Conservation (phyloP, 768 basidiomycete species). For the Ramaria rubella region DNA sequence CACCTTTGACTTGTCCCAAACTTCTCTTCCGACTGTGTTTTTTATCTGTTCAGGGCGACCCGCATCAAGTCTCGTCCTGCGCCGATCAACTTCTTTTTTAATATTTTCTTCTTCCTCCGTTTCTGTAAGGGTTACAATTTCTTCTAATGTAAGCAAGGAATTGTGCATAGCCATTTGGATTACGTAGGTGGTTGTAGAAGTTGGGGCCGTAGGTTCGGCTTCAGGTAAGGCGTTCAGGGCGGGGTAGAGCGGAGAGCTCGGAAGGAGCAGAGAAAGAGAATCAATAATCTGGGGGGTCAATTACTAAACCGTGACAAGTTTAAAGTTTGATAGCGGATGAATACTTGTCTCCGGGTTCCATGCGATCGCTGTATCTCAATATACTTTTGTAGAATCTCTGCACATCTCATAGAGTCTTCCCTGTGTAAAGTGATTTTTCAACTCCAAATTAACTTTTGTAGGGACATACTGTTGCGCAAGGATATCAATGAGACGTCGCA, state of each 20-base stretch:
- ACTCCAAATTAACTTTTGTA: not conserved
- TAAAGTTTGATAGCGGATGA: too few species aligned
- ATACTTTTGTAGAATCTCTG: conserved; percentile 73
- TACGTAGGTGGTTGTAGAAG: conserved; percentile 47
- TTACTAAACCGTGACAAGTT: too few species aligned
- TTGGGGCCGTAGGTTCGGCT: conserved; percentile 73
- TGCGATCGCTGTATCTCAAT: conserved; percentile 54
- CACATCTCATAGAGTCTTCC: conserved; percentile 70
- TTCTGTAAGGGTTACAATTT: conserved; percentile 61
- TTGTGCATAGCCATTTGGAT: conserved; percentile 60
- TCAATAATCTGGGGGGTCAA: conserved; percentile 48
- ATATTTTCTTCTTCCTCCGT: conserved; percentile 50
- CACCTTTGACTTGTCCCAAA: conserved; percentile 58
- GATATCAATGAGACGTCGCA: conserved; percentile 52
- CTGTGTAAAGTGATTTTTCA: conserved; percentile 32
- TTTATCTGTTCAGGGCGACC: conserved; percentile 49
- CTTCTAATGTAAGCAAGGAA: conserved; percentile 63
- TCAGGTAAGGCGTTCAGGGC: conserved; percentile 60
- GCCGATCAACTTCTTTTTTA: conserved; percentile 65
- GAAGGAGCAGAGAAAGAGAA: conserved; percentile 64
- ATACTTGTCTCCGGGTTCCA: conserved; percentile 56
- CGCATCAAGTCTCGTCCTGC: conserved; percentile 71
- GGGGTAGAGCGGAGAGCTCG: conserved; percentile 58
- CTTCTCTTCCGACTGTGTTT: conserved; percentile 61
- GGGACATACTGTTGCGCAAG: conserved; percentile 50